phyloP scores from a whole-genome alignment of 306 rosid species.

The Ochetophila trinervis region DNA sequence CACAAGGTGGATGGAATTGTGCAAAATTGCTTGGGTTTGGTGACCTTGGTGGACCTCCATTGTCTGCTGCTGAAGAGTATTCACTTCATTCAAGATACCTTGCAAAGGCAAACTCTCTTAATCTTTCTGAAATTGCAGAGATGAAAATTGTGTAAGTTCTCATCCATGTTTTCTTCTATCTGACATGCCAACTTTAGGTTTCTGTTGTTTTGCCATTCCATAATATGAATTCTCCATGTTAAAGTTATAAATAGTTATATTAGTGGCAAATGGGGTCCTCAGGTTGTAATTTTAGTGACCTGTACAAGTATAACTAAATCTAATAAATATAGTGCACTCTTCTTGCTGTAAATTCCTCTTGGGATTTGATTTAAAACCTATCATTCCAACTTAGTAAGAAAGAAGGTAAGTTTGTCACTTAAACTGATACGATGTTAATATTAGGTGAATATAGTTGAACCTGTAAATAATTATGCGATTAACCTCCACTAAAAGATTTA shows the following conservation, averaged over 20 bases:
- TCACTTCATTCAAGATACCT: constrained; percentile 97
- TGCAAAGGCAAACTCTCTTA: constrained; percentile 89
- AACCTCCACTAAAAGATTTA: no score
- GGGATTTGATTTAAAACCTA: background rate
- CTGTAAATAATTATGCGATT: no score
- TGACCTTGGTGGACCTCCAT: constrained; percentile 74
- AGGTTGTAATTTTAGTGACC: background rate
- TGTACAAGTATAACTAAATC: background rate
- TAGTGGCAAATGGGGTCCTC: background rate
- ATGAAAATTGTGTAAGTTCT: constrained; percentile 87
- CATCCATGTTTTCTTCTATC: constrained; percentile 19
- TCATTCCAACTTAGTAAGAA: background rate
- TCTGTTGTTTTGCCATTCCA: background rate
- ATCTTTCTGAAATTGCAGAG: constrained; percentile 90
- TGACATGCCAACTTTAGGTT: constrained; percentile 14
- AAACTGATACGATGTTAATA: no score
- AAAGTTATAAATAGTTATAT: background rate
- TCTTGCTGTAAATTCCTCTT: background rate
- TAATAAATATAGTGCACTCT: background rate
- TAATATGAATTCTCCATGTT: background rate
- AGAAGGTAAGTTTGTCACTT: no score
- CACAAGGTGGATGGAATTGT: constrained; percentile 78
- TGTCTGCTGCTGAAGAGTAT: constrained; percentile 89
- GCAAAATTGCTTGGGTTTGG: constrained; percentile 86
- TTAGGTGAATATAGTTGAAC: no score